phyloP scores from a whole-genome alignment of 352 stramenopile species.

The Salisapilia sapeloensis region DNA sequence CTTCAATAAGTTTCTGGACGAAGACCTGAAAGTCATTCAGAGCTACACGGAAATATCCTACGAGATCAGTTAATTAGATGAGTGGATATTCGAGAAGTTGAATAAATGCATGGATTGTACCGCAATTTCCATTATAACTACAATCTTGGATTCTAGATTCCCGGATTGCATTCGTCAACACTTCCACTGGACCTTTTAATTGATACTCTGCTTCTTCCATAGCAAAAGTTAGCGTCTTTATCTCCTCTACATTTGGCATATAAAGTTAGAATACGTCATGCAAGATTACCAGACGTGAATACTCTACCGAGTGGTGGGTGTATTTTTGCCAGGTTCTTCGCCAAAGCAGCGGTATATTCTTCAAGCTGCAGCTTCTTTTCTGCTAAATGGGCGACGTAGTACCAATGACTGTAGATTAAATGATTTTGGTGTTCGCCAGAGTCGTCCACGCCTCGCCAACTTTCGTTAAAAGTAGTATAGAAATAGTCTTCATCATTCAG shows the following conservation, averaged over 20 bases:
- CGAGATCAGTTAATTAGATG: not conserved
- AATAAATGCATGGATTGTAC: slow-evolving; percentile 8
- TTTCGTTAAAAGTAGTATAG: slow-evolving; percentile 27
- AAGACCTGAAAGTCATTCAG: slow-evolving; percentile 25
- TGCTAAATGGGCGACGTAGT: slow-evolving; percentile 21
- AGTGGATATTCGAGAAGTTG: not conserved
- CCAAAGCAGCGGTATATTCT: slow-evolving; percentile 12
- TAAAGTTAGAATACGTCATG: not conserved
- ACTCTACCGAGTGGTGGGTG: slow-evolving; percentile 15
- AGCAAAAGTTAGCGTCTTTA: slow-evolving; percentile 16
- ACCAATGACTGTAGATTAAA: slow-evolving; percentile 22
- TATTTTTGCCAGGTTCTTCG: slow-evolving; percentile 11
- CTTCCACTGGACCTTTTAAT: slow-evolving; percentile 37
- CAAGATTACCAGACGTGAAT: not conserved
- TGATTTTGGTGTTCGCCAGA: slow-evolving; percentile 18
- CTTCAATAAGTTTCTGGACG: slow-evolving; percentile 23
- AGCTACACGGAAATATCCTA: slow-evolving; percentile 21
- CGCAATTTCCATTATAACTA: slow-evolving; percentile 30
- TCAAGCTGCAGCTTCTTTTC: slow-evolving; percentile 21
- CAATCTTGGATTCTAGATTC: slow-evolving; percentile 39
- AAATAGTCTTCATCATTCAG: slow-evolving; percentile 19
- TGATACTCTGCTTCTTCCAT: slow-evolving; percentile 41
- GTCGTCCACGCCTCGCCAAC: slow-evolving; percentile 23
- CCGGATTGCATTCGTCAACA: slow-evolving; percentile 29
- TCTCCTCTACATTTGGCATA: slow-evolving; percentile 7